These are phyloP conservation scores for Filosporella fistucella DNA, from an alignment of 495 filamentous ascomycete genomes.

Conservation along the genomic window DNA sequence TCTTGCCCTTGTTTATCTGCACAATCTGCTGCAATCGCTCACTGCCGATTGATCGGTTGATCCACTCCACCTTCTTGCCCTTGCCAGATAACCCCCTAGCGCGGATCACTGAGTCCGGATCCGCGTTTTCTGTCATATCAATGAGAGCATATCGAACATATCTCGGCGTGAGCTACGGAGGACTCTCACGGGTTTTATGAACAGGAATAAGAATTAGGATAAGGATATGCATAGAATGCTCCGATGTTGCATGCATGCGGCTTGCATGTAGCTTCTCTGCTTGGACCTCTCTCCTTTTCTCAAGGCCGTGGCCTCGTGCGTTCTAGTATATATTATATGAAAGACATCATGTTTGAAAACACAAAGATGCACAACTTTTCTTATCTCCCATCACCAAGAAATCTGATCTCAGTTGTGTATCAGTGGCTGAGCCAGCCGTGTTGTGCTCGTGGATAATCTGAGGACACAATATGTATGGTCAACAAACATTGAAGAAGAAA, in stretches of 20 bases:
- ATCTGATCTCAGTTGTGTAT: neutral
- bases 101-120: conserved; percentile 10
- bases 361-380: neutral
- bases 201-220: neutral
- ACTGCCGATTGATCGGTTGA: conserved; percentile 9
- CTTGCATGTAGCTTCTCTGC: too few relatives aligned
- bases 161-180: too few relatives aligned
- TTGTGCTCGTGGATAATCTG: neutral
- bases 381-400: neutral
- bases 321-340: neutral
- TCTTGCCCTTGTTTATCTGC: conserved; percentile 11
- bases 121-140: neutral
- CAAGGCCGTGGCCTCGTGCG: too few relatives aligned
- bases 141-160: too few relatives aligned
- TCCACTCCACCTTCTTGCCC: neutral
- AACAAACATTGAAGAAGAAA: neutral
- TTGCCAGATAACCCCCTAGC: conserved; percentile 1
- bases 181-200: neutral
- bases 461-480: neutral
- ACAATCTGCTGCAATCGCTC: conserved; percentile 10
- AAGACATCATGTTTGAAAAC: neutral
- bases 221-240: too few relatives aligned
- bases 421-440: neutral
- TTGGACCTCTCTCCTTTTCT: too few relatives aligned
- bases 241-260: too few relatives aligned